Evolutionary conservation across 2,329 filamentous ascomycete species (phyloP).

Genomic region (Ophiostoma quercus): DNA sequence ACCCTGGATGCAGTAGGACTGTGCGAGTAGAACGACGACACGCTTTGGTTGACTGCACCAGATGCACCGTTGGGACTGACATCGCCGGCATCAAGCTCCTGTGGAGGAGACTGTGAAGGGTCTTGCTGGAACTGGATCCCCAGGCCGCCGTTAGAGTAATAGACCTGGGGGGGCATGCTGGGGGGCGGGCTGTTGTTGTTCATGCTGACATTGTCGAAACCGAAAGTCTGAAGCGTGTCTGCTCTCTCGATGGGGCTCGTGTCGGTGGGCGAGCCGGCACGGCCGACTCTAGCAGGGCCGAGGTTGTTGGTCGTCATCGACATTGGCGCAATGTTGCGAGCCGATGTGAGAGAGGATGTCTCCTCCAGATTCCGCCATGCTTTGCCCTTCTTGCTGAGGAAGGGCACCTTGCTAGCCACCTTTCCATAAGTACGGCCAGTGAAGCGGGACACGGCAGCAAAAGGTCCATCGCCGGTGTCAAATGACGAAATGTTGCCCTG

Average conservation of each 20-base stretch:
- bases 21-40: conserved; percentile 27
- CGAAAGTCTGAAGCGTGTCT: conserved; percentile 5
- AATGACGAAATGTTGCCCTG: conserved; percentile 10
- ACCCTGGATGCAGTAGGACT: conserved; percentile 30
- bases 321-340: conserved; percentile 10
- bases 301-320: conserved; percentile 14
- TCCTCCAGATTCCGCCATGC: conserved; percentile 35
- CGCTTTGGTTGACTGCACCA: conserved; percentile 22
- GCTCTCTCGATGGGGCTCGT: not conserved
- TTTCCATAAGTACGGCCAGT: conserved; percentile 21
- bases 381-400: conserved; percentile 31
- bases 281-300: not conserved
- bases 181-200: conserved; percentile 14
- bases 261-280: not conserved
- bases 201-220: conserved; percentile 2
- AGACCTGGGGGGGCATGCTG: conserved; percentile 15
- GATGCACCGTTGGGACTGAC: conserved; percentile 13
- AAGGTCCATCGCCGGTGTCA: conserved; percentile 17
- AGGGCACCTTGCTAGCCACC: conserved; percentile 35
- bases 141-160: conserved; percentile 26
- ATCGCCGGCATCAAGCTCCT: conserved; percentile 5
- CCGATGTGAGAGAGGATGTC: conserved; percentile 17
- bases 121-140: conserved; percentile 26
- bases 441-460: conserved; percentile 9
- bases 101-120: conserved; percentile 4